These are phyloP conservation scores for Aspergillus persii DNA, from an alignment of 2,329 filamentous ascomycete genomes.

Conservation along the genomic window DNA sequence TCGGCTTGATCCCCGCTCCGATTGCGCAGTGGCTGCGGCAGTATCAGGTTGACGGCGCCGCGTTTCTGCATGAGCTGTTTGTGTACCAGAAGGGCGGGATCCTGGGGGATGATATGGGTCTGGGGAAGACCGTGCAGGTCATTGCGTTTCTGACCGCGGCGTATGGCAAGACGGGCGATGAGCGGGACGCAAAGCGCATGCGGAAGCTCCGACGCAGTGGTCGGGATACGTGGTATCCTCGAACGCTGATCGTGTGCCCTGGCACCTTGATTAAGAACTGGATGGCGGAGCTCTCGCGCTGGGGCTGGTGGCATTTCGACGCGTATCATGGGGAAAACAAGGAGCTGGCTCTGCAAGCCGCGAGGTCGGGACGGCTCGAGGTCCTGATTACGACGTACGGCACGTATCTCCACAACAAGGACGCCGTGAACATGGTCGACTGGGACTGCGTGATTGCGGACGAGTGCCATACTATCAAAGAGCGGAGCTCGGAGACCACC, in stretches of 20 bases:
- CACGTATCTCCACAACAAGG: slow-evolving; percentile 76
- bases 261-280: slow-evolving; percentile 88
- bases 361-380: slow-evolving; percentile 73
- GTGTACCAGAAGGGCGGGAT: slow-evolving; percentile 89
- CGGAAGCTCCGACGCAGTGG: slow-evolving; percentile 70
- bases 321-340: slow-evolving; percentile 73
- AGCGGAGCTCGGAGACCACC: slow-evolving; percentile 71
- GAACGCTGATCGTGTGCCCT: slow-evolving; percentile 81
- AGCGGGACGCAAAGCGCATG: slow-evolving; percentile 82
- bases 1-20: slow-evolving; percentile 78
- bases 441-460: slow-evolving; percentile 97
- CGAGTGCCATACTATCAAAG: slow-evolving; percentile 89
- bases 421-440: slow-evolving; percentile 74
- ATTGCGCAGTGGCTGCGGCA: slow-evolving; percentile 89
- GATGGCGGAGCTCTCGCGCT: slow-evolving; percentile 78
- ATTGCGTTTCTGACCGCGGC: slow-evolving; percentile 87
- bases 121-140: slow-evolving; percentile 96
- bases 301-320: slow-evolving; percentile 95
- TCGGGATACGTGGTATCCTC: slow-evolving; percentile 71
- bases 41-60: slow-evolving; percentile 83
- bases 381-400: slow-evolving; percentile 93
- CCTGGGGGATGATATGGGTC: slow-evolving; percentile 93
- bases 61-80: slow-evolving; percentile 84
- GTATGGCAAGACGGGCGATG: slow-evolving; percentile 91
- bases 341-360: slow-evolving; percentile 69